Conservation (phyloP, 2,329 filamentous ascomycete species). For the Ceratocystis eucalypticola region DNA sequence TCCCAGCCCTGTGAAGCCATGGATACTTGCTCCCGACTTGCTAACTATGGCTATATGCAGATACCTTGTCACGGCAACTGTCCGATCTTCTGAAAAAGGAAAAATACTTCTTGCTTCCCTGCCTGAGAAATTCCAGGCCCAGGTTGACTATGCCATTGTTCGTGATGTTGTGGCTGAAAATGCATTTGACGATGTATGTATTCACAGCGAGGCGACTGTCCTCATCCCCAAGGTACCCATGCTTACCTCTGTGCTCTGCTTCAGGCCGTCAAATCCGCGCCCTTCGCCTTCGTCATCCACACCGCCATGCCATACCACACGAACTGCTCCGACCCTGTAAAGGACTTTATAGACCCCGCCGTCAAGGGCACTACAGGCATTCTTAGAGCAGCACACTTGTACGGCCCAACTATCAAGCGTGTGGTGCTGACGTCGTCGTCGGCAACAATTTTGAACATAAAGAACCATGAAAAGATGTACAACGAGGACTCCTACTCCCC, state of each 20-base stretch:
- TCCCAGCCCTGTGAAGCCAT: neutral
- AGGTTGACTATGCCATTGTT: constrained; percentile 43
- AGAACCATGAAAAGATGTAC: constrained; percentile 25
- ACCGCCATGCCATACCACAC: constrained; percentile 63
- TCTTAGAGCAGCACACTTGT: constrained; percentile 34
- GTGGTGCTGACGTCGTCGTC: constrained; percentile 43
- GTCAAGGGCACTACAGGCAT: constrained; percentile 39
- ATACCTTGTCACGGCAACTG: constrained; percentile 14
- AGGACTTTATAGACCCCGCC: constrained; percentile 41
- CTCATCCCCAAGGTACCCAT: constrained; percentile 23
- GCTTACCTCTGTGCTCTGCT: neutral
- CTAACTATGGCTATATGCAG: neutral
- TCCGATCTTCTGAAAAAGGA: constrained; percentile 31
- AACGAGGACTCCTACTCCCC: constrained; percentile 24
- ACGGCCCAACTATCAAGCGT: constrained; percentile 42
- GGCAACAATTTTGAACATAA: constrained; percentile 32
- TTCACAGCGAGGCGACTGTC: constrained; percentile 22
- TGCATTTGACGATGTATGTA: constrained; percentile 47
- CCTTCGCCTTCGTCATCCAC: constrained; percentile 61
- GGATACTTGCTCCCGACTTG: neutral
- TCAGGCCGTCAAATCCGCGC: constrained; percentile 23
- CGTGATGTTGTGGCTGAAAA: constrained; percentile 55
- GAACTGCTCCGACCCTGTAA: constrained; percentile 39
- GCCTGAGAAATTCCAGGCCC: constrained; percentile 18
- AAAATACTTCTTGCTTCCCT: constrained; percentile 31